phyloP scores from a whole-genome alignment of 2,329 filamentous ascomycete species.

The Fusarium scirpi region DNA sequence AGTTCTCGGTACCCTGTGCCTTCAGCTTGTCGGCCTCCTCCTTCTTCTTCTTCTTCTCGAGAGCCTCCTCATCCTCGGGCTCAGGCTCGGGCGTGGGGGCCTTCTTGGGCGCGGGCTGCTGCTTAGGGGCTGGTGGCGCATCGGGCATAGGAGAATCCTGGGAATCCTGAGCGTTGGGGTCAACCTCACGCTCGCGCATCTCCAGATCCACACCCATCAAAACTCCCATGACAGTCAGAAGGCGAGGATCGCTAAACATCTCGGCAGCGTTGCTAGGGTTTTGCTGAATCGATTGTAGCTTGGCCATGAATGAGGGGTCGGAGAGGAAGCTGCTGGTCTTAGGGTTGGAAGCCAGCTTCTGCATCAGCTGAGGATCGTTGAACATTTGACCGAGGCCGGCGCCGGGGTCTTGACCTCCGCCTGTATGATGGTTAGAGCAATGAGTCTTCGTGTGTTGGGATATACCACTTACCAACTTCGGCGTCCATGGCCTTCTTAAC shows the following conservation, averaged over 20 bases:
- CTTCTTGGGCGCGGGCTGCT: slow-evolving; percentile 62
- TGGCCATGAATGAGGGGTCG: slow-evolving; percentile 89
- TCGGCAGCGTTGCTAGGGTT: slow-evolving; percentile 84
- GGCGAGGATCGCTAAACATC: slow-evolving; percentile 88
- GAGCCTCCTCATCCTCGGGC: slow-evolving; percentile 83
- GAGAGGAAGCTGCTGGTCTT: slow-evolving; percentile 87
- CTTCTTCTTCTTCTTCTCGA: slow-evolving; percentile 90
- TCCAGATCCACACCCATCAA: slow-evolving; percentile 93
- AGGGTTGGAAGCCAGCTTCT: slow-evolving; percentile 93
- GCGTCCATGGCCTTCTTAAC: slow-evolving; percentile 89
- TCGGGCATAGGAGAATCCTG: slow-evolving; percentile 82
- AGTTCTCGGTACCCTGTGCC: slow-evolving; percentile 90
- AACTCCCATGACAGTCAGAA: slow-evolving; percentile 94
- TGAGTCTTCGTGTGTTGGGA: slow-evolving; percentile 6
- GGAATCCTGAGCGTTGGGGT: slow-evolving; percentile 52
- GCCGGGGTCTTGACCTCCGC: slow-evolving; percentile 66
- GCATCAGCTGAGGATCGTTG: slow-evolving; percentile 87
- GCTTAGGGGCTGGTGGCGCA: slow-evolving; percentile 53
- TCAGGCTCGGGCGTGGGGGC: slow-evolving; percentile 70
- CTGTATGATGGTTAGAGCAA: slow-evolving; percentile 25
- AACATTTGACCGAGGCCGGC: slow-evolving; percentile 92
- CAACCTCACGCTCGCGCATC: slow-evolving; percentile 52
- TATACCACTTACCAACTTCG: slow-evolving; percentile 51
- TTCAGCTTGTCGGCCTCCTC: slow-evolving; percentile 95
- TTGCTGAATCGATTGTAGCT: slow-evolving; percentile 82